Percentiles rank a stretch among this genome's conserved stretches.
Evolutionary conservation across 2,329 filamentous ascomycete genomes (phyloP).

Genomic region (Cytospora leucostoma): DNA sequence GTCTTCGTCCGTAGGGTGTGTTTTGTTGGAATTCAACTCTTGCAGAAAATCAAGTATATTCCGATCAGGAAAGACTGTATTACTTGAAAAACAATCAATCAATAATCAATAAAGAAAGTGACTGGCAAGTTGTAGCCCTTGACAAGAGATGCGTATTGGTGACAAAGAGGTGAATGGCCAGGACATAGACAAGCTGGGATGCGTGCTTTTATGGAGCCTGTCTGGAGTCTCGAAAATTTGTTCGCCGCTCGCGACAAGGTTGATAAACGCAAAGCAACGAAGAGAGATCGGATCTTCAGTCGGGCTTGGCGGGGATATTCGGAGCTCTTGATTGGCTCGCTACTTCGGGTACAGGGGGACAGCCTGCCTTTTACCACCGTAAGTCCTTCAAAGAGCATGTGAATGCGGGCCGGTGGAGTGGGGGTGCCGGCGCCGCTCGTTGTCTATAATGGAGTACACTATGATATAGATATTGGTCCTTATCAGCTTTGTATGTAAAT

Average conservation of each 20-base stretch:
- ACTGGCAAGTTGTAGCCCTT: background rate
- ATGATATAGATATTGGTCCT: background rate
- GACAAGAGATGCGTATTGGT: background rate
- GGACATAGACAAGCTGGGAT: constrained; percentile 4
- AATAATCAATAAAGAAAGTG: constrained; percentile 22
- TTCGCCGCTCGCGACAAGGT: constrained; percentile 1
- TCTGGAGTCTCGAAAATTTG: background rate
- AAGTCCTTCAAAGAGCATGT: background rate
- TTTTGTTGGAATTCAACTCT: background rate
- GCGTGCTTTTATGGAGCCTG: constrained; percentile 21
- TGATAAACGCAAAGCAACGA: background rate
- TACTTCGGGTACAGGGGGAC: background rate
- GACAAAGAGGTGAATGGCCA: constrained; percentile 1
- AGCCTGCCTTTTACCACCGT: background rate
- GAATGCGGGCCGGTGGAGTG: background rate
- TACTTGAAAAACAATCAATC: constrained; percentile 1
- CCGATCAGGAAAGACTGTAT: background rate
- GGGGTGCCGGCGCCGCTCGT: background rate
- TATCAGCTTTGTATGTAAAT: background rate
- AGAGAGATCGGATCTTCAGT: constrained; percentile 2
- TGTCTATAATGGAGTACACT: background rate
- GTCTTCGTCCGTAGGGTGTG: background rate
- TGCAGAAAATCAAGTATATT: background rate
- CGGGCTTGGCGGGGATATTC: background rate
- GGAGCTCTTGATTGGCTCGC: background rate